Evolutionary conservation across 2,329 filamentous ascomycete species (phyloP).

Genomic region (Colletotrichum spinosum): DNA sequence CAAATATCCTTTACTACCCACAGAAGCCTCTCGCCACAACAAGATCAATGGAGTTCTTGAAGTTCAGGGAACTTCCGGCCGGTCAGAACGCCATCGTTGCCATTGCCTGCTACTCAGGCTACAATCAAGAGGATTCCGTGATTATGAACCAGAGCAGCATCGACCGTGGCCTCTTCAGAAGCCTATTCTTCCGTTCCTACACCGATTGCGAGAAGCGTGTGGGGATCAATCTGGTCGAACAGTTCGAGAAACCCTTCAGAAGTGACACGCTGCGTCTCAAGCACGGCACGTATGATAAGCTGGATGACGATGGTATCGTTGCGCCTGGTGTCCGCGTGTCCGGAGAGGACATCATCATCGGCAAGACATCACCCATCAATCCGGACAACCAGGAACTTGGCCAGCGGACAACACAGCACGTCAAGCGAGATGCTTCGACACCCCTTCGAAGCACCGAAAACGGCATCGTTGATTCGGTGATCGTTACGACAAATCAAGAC

Average conservation of each 20-base stretch:
- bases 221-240: conserved; percentile 90
- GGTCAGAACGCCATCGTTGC: conserved; percentile 99
- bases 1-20: conserved; percentile 98
- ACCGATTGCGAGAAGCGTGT: conserved; percentile 97
- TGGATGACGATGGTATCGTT: conserved; percentile 96
- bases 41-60: conserved; percentile 97
- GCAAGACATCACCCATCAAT: conserved; percentile 95
- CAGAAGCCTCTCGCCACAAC: conserved; percentile 98
- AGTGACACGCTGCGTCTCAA: conserved; percentile 91
- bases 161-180: conserved; percentile 95
- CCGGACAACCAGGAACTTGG: conserved; percentile 94
- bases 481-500: conserved; percentile 94
- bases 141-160: conserved; percentile 99
- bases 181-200: conserved; percentile 97
- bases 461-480: conserved; percentile 93
- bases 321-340: conserved; percentile 94
- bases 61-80: conserved; percentile 96
- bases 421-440: conserved; percentile 95
- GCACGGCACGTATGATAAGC: conserved; percentile 95
- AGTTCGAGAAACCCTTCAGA: conserved; percentile 94
- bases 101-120: conserved; percentile 96
- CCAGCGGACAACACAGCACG: conserved; percentile 88
- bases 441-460: conserved; percentile 95
- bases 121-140: conserved; percentile 99
- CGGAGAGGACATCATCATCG: conserved; percentile 98